Conservation (phyloP, 23 red algal species). For the Gracilaria gracilis region DNA sequence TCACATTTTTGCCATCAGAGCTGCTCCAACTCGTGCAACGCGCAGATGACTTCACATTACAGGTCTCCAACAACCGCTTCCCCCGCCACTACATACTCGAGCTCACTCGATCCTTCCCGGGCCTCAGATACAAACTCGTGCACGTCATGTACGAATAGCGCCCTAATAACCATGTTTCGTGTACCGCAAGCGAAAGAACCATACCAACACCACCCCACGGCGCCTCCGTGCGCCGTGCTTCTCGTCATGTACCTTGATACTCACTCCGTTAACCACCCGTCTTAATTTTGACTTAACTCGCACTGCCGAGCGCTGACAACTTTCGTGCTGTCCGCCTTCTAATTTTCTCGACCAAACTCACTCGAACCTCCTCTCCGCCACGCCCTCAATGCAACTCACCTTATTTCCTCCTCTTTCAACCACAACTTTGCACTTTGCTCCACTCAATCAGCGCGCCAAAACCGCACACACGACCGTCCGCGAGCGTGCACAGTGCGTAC, state of each 20-base stretch:
- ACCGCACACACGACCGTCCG: neutral
- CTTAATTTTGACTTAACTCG: conserved; percentile 1
- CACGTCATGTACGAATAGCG: conserved; percentile 43
- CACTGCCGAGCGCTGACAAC: neutral
- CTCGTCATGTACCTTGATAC: neutral
- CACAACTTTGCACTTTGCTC: neutral
- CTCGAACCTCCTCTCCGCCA: neutral
- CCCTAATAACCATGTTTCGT: neutral
- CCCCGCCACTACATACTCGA: conserved; percentile 18
- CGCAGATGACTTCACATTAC: conserved; percentile 15
- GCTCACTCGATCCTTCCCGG: neutral
- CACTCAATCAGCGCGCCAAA: neutral
- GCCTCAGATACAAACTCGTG: conserved; percentile 14
- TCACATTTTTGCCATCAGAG: conserved; percentile 22
- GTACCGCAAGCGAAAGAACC: neutral
- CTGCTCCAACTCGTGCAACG: neutral
- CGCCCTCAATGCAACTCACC: neutral
- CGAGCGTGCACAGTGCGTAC: neutral
- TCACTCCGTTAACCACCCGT: neutral
- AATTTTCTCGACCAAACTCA: neutral
- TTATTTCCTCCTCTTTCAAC: neutral
- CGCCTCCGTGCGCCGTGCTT: neutral
- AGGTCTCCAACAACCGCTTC: conserved; percentile 25
- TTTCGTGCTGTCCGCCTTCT: neutral
- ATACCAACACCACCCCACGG: neutral